Evolutionary conservation across 1,284 basidiomycete genomes (phyloP).

Genomic region (Fistulinella cinereoalba): DNA sequence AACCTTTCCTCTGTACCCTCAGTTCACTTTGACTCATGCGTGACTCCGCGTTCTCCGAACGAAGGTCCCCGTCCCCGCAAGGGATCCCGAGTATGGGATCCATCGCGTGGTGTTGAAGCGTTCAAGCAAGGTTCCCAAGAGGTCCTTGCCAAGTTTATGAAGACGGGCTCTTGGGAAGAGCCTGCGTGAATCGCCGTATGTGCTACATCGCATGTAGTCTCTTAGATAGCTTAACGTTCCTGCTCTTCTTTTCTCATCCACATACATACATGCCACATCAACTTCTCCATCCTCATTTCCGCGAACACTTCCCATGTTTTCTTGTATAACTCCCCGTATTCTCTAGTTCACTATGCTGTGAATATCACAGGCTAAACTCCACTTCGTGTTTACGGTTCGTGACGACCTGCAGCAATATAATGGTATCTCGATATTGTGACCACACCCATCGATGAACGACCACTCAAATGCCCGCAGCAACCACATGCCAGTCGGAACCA

Average conservation of each 20-base stretch:
- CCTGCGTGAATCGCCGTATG: conserved; percentile 21
- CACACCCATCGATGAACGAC: no score
- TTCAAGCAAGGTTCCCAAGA: conserved; percentile 84
- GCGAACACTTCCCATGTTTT: neutral
- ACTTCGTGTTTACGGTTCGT: no score
- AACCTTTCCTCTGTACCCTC: conserved; percentile 1
- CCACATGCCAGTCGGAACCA: no score
- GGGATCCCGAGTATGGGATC: conserved; percentile 70
- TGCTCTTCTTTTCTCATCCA: conserved; percentile 3
- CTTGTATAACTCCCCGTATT: neutral
- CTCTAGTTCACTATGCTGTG: neutral
- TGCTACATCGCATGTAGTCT: conserved; percentile 3
- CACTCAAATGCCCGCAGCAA: no score
- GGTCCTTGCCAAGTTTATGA: conserved; percentile 74
- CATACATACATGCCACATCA: conserved; percentile 2
- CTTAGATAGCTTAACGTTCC: neutral
- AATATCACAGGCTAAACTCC: neutral
- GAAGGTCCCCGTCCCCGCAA: conserved; percentile 33
- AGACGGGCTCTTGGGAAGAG: conserved; percentile 69
- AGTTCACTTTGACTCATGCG: conserved; percentile 46
- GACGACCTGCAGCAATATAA: no score
- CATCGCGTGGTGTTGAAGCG: conserved; percentile 72
- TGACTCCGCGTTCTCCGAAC: conserved; percentile 46
- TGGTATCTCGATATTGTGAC: no score
- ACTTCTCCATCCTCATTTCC: neutral